Conservation (phyloP, 495 filamentous ascomycete species). For the Penicillium coprophilum region DNA sequence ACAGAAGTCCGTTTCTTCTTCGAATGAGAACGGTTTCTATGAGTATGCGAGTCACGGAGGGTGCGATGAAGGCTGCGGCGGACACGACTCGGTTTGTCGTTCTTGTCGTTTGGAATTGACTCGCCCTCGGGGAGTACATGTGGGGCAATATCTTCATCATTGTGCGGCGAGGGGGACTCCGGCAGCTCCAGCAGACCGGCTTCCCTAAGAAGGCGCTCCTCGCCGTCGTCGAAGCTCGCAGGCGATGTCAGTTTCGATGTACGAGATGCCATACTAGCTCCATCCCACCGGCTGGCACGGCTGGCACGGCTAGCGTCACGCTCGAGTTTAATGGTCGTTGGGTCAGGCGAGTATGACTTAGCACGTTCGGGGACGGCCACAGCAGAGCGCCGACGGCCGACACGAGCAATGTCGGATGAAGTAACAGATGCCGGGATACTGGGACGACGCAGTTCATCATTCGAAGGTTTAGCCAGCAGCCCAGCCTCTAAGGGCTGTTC, state of each 20-base stretch:
- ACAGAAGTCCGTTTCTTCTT: constrained; percentile 75
- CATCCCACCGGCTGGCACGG: constrained; percentile 39
- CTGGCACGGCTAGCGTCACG: constrained; percentile 42
- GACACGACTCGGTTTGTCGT: constrained; percentile 54
- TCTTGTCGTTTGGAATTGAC: constrained; percentile 26
- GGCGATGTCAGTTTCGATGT: constrained; percentile 42
- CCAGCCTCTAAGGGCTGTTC: constrained; percentile 16
- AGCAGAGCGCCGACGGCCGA: constrained; percentile 34
- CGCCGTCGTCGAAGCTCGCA: constrained; percentile 43
- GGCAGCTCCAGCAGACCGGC: constrained; percentile 47
- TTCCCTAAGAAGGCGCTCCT: constrained; percentile 52
- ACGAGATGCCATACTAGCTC: constrained; percentile 37
- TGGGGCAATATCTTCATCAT: constrained; percentile 36
- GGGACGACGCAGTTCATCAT: constrained; percentile 35
- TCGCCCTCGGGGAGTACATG: constrained; percentile 45
- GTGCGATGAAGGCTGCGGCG: constrained; percentile 92
- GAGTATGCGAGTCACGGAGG: constrained; percentile 76
- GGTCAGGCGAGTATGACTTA: constrained; percentile 29
- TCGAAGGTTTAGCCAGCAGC: constrained; percentile 23
- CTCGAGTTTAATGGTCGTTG: constrained; percentile 26
- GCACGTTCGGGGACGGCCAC: constrained; percentile 31
- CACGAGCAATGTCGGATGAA: constrained; percentile 29
- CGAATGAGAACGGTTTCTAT: constrained; percentile 60
- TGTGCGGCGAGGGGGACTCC: constrained; percentile 35
- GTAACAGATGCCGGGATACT: constrained; percentile 38